Conservation (phyloP, 768 basidiomycete genomes). For the Trametes punicea region DNA sequence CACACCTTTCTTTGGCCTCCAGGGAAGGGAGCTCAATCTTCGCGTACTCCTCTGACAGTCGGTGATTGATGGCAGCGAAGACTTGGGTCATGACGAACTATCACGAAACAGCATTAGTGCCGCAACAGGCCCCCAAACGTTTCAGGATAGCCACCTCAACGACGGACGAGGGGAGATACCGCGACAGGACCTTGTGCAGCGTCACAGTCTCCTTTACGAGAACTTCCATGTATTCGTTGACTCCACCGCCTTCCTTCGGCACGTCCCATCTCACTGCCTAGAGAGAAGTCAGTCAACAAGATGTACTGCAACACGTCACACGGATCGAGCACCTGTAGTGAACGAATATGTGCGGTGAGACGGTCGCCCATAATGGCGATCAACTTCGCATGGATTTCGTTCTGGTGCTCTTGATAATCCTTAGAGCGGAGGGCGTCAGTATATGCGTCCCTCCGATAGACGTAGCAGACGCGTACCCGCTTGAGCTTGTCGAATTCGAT, state of each 20-base stretch:
- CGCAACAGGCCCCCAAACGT: conserved; percentile 2
- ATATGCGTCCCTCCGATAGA: not conserved
- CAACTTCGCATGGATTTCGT: conserved; percentile 96
- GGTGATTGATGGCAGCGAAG: conserved; percentile 88
- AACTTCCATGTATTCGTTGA: conserved; percentile 89
- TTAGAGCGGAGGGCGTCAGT: conserved; percentile 32
- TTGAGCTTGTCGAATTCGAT: conserved; percentile 98
- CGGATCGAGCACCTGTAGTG: conserved; percentile 58
- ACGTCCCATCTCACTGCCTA: conserved; percentile 79
- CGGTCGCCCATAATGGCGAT: conserved; percentile 98
- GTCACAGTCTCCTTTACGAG: conserved; percentile 94
- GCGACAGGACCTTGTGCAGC: conserved; percentile 91
- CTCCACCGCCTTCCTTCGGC: conserved; percentile 54
- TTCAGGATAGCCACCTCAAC: no score
- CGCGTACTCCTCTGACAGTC: conserved; percentile 81
- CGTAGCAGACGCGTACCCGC: conserved; percentile 53
- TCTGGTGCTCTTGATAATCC: conserved; percentile 99
- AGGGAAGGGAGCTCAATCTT: conserved; percentile 78
- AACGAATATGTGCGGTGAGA: conserved; percentile 77
- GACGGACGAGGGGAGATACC: conserved; percentile 74
- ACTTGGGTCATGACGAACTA: conserved; percentile 96
- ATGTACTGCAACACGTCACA: not conserved
- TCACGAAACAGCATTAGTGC: conserved; percentile 12
- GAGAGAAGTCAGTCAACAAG: not conserved
- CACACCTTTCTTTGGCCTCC: conserved; percentile 83